Evolutionary conservation across 495 filamentous ascomycete genomes (phyloP), one percentile per base, ranked within the genome.

Genomic region (Tuber microsphaerosporum): DNA sequence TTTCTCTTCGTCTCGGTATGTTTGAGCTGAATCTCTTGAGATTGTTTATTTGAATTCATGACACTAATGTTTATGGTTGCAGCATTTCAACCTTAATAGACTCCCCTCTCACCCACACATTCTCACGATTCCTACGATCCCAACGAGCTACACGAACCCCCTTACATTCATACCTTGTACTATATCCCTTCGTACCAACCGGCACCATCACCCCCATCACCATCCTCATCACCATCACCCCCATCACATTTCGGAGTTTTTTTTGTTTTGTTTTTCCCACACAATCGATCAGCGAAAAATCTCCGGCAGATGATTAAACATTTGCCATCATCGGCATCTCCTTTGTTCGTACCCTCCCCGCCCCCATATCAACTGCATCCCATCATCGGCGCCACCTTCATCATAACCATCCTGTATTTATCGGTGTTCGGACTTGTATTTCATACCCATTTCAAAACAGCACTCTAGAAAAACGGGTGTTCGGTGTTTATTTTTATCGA

Each of bases 381-480:
- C 56, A 65, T 65, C 56, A 65, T 34, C 56, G 14, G 56, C 26
- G 12, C 34, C 56, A 34, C 56, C 26, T 65, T 65, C 3, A 65
- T 34, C 56, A 31, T 31, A n/a, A 31, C 5, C 26, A 65, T 19
- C 26, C 56, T 65, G 56, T 65, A 65, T 65, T 65, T 65, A 65
- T 65, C 56, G 56, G 26, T 65, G 56, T 65, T 65, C 14, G 56
- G 56, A 65, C 26, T 65, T 65, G 56, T 65, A 65, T 65, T 65
- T 65, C 56, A 65, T 65, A 65, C 56, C 26, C 56, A 65, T 65
- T 65, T 65, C 56, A 34, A 34, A 65, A 17, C 2, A 31, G 14
- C 56, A 34, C 56, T 65, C 56, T 65, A 65, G 56, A 65, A 16
- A 65, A 65, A 34, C 4, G 56, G 26, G 56, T 65, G 12, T 65